Evolutionary conservation across 164 flowering plant species (phyloP).

Genomic region (Stephania yunnanensis): DNA sequence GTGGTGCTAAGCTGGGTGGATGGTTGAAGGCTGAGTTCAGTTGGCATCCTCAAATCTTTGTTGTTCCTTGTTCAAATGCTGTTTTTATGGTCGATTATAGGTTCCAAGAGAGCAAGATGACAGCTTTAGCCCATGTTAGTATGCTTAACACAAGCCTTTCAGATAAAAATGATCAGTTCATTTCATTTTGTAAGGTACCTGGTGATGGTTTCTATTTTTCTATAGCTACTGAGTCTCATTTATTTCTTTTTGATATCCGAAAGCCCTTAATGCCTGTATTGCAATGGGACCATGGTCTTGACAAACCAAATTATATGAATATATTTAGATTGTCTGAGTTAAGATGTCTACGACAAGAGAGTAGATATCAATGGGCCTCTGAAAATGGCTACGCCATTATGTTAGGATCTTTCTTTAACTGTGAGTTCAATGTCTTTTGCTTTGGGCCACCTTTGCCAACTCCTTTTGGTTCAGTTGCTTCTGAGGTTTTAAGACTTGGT

Average conservation of each 20-base stretch:
- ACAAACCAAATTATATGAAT: slow-evolving; percentile 38
- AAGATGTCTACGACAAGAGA: slow-evolving; percentile 35
- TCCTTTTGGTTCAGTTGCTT: slow-evolving; percentile 22
- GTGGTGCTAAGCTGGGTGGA: slow-evolving; percentile 9
- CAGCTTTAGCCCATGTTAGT: slow-evolving; percentile 40
- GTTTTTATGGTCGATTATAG: slow-evolving; percentile 63
- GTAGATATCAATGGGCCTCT: slow-evolving; percentile 34
- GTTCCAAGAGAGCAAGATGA: slow-evolving; percentile 25
- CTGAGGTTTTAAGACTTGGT: slow-evolving; percentile 24
- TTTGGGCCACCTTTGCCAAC: slow-evolving; percentile 51
- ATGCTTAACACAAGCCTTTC: slow-evolving; percentile 19
- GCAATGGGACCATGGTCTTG: slow-evolving; percentile 65
- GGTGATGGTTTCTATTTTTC: slow-evolving; percentile 42
- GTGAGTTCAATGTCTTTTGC: slow-evolving; percentile 59
- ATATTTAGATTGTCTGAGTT: slow-evolving; percentile 53
- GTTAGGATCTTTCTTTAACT: slow-evolving; percentile 70
- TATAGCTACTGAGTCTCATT: slow-evolving; percentile 40
- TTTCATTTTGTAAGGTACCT: slow-evolving; percentile 46
- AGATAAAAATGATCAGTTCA: slow-evolving; percentile 35
- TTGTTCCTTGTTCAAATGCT: slow-evolving; percentile 45
- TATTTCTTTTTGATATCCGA: slow-evolving; percentile 65
- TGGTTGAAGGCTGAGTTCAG: slow-evolving; percentile 76
- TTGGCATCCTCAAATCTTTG: slow-evolving; percentile 66
- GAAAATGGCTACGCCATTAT: slow-evolving; percentile 54
- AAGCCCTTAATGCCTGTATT: slow-evolving; percentile 57